Percentiles rank a stretch among this genome's conserved stretches.
Evolutionary conservation across 2,329 filamentous ascomycete genomes (phyloP).

Genomic region (Chrysoporthe puriensis): DNA sequence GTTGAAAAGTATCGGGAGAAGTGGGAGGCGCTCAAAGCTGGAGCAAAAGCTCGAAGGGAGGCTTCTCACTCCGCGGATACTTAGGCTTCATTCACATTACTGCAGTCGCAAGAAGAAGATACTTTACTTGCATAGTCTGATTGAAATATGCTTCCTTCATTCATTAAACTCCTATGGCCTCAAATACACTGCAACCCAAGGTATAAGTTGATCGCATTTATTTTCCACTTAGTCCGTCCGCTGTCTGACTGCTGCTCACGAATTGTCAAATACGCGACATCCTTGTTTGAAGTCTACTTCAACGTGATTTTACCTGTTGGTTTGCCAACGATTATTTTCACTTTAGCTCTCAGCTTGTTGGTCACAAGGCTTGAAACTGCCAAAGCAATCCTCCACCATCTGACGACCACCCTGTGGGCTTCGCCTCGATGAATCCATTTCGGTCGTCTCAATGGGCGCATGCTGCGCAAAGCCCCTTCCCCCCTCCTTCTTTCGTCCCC

Average conservation of each 20-base stretch:
- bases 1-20: conserved; percentile 62
- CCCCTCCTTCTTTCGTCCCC: background rate
- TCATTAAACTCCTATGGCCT: background rate
- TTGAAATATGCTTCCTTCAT: background rate
- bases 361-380: background rate
- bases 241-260: background rate
- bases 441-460: background rate
- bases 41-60: conserved; percentile 59
- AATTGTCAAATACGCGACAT: background rate
- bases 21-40: conserved; percentile 65
- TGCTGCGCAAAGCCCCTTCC: background rate
- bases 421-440: background rate
- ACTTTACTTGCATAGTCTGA: background rate
- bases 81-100: background rate
- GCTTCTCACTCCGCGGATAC: conserved; percentile 34
- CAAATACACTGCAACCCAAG: background rate
- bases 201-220: background rate
- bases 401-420: background rate
- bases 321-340: background rate
- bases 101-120: conserved; percentile 2
- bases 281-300: background rate
- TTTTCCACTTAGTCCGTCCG: background rate
- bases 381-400: background rate
- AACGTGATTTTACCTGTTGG: background rate
- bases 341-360: background rate